These are phyloP conservation scores for Phytopythium boreale DNA, from an alignment of 352 stramenopile genomes.

Conservation along the genomic window DNA sequence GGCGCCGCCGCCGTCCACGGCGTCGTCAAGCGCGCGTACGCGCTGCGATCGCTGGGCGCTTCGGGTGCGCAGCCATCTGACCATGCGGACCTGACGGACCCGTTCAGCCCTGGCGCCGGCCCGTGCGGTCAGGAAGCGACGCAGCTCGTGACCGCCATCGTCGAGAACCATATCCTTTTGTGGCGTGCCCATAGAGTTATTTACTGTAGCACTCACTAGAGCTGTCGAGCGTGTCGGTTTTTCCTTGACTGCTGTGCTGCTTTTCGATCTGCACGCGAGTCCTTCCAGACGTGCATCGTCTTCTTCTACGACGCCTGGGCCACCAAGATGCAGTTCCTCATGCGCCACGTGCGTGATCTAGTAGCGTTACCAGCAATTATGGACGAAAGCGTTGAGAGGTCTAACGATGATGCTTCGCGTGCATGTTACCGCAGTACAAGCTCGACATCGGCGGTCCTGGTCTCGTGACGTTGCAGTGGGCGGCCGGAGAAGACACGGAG, in stretches of 20 bases:
- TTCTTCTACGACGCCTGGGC: slow-evolving; percentile 82
- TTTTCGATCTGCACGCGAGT: slow-evolving; percentile 20
- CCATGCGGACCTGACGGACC: slow-evolving; percentile 10
- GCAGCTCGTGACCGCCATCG: slow-evolving; percentile 43
- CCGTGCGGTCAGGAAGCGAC: slow-evolving; percentile 55
- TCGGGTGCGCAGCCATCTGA: background rate
- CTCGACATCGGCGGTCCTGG: slow-evolving; percentile 47
- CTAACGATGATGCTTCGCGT: background rate
- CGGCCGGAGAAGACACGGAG: slow-evolving; percentile 60
- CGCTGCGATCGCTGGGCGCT: slow-evolving; percentile 34
- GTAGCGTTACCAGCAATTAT: background rate
- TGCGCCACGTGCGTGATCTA: slow-evolving; percentile 44
- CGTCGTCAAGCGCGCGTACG: slow-evolving; percentile 56
- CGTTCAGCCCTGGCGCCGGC: slow-evolving; percentile 53
- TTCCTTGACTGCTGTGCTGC: slow-evolving; percentile 22
- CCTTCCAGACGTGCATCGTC: slow-evolving; percentile 48
- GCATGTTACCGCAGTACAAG: slow-evolving; percentile 45
- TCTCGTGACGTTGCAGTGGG: slow-evolving; percentile 52
- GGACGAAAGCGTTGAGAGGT: background rate
- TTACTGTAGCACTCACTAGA: too few species aligned
- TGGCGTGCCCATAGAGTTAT: background rate
- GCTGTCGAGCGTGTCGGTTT: background rate
- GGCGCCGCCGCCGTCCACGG: slow-evolving; percentile 30
- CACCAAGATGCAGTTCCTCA: slow-evolving; percentile 48
- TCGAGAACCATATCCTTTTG: slow-evolving; percentile 54